Base-by-base conservation (phyloP, 1,284 basidiomycete species). In the Vanrija humicola region DNA sequence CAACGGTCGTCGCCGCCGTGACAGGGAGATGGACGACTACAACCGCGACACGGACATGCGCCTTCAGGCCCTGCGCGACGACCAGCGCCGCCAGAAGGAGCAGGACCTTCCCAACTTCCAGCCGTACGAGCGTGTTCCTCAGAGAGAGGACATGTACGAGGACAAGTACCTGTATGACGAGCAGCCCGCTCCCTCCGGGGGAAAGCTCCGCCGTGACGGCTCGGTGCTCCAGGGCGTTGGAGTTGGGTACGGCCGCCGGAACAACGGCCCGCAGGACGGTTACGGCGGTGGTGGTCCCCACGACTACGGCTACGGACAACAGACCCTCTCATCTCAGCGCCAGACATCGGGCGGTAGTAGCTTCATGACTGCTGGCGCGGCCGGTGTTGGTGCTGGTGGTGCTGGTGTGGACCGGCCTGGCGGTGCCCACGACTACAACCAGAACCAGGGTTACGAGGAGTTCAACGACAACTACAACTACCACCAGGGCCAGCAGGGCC, bases 151-250 rank as follows among this genome's bases (percentile, higher is more conserved):
- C 18, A 50, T 8, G 28, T 14, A 42, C 10, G 69, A 75, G 50
- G 67, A 74, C 53, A 67, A 73, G 57, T 75, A 72, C 50, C 59
- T 72, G 6, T 64, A 69, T 49, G 69, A 73, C 21, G 64, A 64
- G 21, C 12, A 8, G 9, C 34, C 9, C 34, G 34, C 9, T 16
- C 18, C 40, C 5, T 5, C 29, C 21, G 2, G 45, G 26, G 15
- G 16, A 15, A 18, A 38, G 29, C 59, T 15, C 48, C 54, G 21
- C 48, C 47, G 16, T 47, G 48, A 64, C 49, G 71, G 64, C 5
- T 64, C 61, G 47, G 64, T 69, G 5, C 25, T 74, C 15, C 63
- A 67, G 34, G 67, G 67, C 44, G 73, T 75, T 14, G 73, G 73
- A 9, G 56, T 72, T 19, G 73, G 73, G 23, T 61, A 59, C 23